Base-by-base conservation (phyloP, 352 stramenopile species). In the Blastocystis sp. region DNA sequence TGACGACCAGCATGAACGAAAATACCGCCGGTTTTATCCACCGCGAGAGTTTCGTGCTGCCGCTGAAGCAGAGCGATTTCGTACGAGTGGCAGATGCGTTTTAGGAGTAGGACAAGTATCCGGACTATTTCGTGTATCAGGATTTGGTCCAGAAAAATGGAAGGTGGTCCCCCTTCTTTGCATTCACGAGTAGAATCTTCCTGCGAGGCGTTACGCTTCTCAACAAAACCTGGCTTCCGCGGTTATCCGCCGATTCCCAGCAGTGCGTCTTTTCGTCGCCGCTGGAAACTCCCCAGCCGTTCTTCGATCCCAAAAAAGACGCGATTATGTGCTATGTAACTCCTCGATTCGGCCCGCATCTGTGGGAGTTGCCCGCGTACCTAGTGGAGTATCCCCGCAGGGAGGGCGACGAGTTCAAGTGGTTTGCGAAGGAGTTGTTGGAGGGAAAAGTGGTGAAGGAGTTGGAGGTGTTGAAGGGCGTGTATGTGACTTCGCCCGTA, bases 351-450 rank as follows among this genome's bases (percentile, higher is more conserved):
- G 88, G 88, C 5, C 70, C 81, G 1, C 56, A 77, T 65, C 56
- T 71, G n/a, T 90, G 88, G 88, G 66, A 89, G 34, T 53, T 90
- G n/a, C 69, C 88, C 2, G 84, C 76, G 21, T 77, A 76, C 14
- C 4, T 45, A 0, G 11, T 41, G 21, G 56, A 84, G 61, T 84
- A 69, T 69, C 74, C 74, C 2, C 45, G 56, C 9, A 11, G 11
- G 38, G 90, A 93, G 62, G 89, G 89, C 2, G 86, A 9, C 89
- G 80, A 62, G 62, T 93, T 92, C 69, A 92, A 93, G 21, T 95
- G 92, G 92, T 94, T 95, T 76, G 93, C 92, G 59, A 94, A 94
- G 87, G 93, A 92, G 21, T 62, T 95, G 76, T 88, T 95, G 41
- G 92, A 95, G 67, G 92, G 92, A 0, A 90, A 92, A 10, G 90